phyloP scores from a whole-genome alignment of 768 basidiomycete species.

The Coprinopsis cinerea region DNA sequence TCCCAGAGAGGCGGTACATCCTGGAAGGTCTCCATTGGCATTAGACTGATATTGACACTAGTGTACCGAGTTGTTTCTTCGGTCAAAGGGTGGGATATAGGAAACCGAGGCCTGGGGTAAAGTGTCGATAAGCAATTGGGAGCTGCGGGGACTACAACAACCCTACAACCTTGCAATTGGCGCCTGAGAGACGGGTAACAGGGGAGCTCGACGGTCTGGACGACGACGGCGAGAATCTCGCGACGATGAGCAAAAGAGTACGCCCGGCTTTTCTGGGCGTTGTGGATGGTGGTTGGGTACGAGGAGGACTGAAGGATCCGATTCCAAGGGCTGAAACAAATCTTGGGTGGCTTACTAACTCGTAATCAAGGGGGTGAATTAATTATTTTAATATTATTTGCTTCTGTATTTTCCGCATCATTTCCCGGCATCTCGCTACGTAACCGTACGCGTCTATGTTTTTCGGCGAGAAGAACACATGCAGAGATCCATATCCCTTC shows the following conservation, averaged over 20 bases:
- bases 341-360: conserved; percentile 8
- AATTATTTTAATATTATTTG: not conserved
- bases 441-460: too few relatives aligned
- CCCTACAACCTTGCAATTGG: not conserved
- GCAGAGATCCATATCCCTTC: too few relatives aligned
- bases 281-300: not conserved
- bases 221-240: conserved; percentile 7
- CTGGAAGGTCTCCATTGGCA: conserved; percentile 45
- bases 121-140: not conserved
- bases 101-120: conserved; percentile 4
- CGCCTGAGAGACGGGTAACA: not conserved
- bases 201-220: not conserved
- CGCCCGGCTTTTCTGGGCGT: not conserved
- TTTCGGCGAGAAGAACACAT: too few relatives aligned
- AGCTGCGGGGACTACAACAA: too few relatives aligned
- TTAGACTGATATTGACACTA: conserved; percentile 9
- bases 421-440: not conserved
- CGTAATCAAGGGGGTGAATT: not conserved
- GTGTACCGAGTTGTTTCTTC: conserved; percentile 6
- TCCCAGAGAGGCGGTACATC: conserved; percentile 60
- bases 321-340: conserved; percentile 7
- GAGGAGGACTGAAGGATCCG: conserved; percentile 9
- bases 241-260: conserved; percentile 1
- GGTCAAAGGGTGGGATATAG: conserved; percentile 1
- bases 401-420: not conserved